Percentiles rank a stretch among this genome's conserved stretches.
These are phyloP conservation scores for Vitis cinerea DNA, from an alignment of 164 flowering plant species.

Conservation along the genomic window DNA sequence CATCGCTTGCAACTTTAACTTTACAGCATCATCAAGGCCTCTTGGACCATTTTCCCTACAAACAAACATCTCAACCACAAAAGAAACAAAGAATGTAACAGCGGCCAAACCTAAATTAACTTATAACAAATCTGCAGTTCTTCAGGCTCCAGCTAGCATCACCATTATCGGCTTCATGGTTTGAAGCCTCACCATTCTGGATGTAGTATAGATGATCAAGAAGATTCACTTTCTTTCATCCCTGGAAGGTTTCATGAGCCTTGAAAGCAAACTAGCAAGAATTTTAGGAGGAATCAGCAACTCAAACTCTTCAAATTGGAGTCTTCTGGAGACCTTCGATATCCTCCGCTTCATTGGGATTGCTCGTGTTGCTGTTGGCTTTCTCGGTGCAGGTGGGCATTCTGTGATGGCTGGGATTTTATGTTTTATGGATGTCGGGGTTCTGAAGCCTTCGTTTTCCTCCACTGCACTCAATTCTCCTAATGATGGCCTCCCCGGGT, in stretches of 20 bases:
- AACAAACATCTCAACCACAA: not conserved
- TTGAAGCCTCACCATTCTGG: no score
- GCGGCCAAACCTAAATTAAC: no score
- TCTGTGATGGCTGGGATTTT: slow-evolving; percentile 28
- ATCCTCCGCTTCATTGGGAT: not conserved
- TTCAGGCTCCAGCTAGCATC: no score
- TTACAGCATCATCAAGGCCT: not conserved
- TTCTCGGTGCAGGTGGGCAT: slow-evolving; percentile 46
- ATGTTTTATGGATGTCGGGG: slow-evolving; percentile 35
- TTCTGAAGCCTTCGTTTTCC: slow-evolving; percentile 38
- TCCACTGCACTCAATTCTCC: slow-evolving; percentile 1
- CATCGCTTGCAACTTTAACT: slow-evolving; percentile 7
- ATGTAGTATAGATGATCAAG: no score
- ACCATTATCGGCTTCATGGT: no score
- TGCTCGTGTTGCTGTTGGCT: slow-evolving; percentile 9
- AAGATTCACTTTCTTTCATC: no score
- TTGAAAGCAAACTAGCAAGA: no score
- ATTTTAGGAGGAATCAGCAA: no score
- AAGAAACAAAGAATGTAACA: not conserved
- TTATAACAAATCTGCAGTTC: slow-evolving; percentile 6
- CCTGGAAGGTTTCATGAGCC: no score
- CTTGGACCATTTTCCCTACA: not conserved
- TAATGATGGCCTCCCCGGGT: not conserved
- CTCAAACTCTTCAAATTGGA: no score
- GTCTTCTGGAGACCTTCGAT: slow-evolving; percentile 23